These are phyloP conservation scores for Ceriops zippeliana DNA, from an alignment of 345 rosid species.

Conservation along the genomic window DNA sequence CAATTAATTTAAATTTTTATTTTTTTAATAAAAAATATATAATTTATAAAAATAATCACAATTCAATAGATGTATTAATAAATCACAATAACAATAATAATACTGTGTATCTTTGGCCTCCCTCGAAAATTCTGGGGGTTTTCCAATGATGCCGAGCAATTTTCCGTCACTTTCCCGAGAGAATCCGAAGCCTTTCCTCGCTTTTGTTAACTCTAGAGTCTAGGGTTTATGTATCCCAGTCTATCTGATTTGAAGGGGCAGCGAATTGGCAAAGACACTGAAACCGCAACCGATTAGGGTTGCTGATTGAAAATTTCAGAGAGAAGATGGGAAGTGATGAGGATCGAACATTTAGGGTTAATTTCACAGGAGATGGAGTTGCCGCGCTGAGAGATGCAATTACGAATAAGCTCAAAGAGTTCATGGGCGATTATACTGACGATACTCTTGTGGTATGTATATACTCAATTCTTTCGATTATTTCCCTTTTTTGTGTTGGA, in stretches of 20 bases:
- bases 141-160: conserved; percentile 4
- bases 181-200: neutral
- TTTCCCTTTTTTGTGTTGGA: neutral
- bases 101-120: neutral
- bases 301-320: neutral
- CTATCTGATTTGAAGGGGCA: neutral
- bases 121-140: conserved; percentile 3
- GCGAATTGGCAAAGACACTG: neutral
- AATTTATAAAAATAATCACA: neutral
- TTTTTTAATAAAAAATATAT: neutral
- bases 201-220: neutral
- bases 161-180: conserved; percentile 10
- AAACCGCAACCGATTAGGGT: conserved; percentile 1
- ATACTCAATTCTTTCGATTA: neutral
- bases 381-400: conserved; percentile 63
- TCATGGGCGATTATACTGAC: conserved; percentile 96
- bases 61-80: too few species aligned
- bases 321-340: conserved; percentile 63
- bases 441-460: conserved; percentile 85
- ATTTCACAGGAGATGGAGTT: conserved; percentile 71
- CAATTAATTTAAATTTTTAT: neutral
- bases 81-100: neutral
- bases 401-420: conserved; percentile 80
- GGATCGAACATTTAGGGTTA: conserved; percentile 65
- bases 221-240: neutral